Evolutionary conservation across 2,329 filamentous ascomycete species (phyloP).

Genomic region (Myriosclerotinia scirpicola): DNA sequence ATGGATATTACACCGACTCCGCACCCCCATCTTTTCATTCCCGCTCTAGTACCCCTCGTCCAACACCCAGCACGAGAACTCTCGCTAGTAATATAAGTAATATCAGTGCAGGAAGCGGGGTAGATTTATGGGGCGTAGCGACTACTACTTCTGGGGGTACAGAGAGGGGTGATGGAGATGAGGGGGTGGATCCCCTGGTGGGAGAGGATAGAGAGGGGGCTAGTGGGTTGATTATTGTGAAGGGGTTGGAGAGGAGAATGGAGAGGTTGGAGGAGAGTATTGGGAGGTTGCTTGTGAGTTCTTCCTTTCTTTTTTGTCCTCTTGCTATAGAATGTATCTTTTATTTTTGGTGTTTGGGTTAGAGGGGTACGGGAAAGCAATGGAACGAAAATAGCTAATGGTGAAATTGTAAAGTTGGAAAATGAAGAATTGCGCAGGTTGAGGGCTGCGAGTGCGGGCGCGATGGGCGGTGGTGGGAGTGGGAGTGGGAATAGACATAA

Average conservation of each 20-base stretch:
- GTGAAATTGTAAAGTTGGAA: neutral
- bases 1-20: slow-evolving; percentile 28
- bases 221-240: slow-evolving; percentile 32
- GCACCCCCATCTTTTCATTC: slow-evolving; percentile 21
- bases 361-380: neutral
- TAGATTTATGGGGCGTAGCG: slow-evolving; percentile 37
- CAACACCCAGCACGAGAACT: slow-evolving; percentile 28
- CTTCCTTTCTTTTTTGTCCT: neutral
- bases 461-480: neutral
- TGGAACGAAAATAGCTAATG: neutral
- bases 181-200: neutral
- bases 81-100: slow-evolving; percentile 19
- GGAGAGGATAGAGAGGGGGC: slow-evolving; percentile 1
- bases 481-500: slow-evolving; percentile 24
- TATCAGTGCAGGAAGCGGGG: slow-evolving; percentile 13
- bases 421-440: slow-evolving; percentile 16
- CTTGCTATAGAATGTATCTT: neutral
- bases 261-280: slow-evolving; percentile 38
- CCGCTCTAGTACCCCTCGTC: slow-evolving; percentile 20
- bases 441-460: neutral
- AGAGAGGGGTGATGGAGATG: slow-evolving; percentile 23
- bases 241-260: slow-evolving; percentile 32
- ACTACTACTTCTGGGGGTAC: slow-evolving; percentile 26
- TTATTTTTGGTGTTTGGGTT: neutral
- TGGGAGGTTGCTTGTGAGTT: slow-evolving; percentile 32